Evolutionary conservation across 495 filamentous ascomycete species (phyloP).

Genomic region (Aspergillus cavernicola): DNA sequence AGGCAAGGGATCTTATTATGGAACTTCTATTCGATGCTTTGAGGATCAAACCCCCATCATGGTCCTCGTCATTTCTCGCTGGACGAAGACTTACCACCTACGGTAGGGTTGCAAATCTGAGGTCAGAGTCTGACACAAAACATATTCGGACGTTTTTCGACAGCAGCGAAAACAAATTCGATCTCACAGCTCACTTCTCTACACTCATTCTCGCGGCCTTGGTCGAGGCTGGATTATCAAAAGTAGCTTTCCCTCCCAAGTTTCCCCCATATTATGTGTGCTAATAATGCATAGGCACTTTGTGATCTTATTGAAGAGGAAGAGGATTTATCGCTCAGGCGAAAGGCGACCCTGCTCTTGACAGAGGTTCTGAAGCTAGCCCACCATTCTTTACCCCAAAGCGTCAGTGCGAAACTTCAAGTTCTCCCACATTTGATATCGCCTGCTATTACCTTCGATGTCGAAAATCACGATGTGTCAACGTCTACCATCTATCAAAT

Average conservation of each 20-base stretch:
- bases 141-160: constrained; percentile 45
- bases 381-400: constrained; percentile 74
- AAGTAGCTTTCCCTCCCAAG: constrained; percentile 41
- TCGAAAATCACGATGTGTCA: constrained; percentile 71
- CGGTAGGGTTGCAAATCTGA: constrained; percentile 86
- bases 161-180: constrained; percentile 66
- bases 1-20: constrained; percentile 65
- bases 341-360: constrained; percentile 85
- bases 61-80: constrained; percentile 93
- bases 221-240: constrained; percentile 74
- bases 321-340: constrained; percentile 68
- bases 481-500: constrained; percentile 93
- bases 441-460: constrained; percentile 65
- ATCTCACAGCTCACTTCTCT: constrained; percentile 88
- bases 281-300: constrained; percentile 46
- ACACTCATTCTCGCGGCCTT: constrained; percentile 84
- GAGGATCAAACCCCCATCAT: constrained; percentile 90
- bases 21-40: constrained; percentile 89
- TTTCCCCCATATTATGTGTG: not conserved
- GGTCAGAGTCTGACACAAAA: constrained; percentile 53
- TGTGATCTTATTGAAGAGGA: constrained; percentile 65
- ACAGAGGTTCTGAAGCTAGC: constrained; percentile 88
- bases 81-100: constrained; percentile 92
- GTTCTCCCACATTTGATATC: constrained; percentile 77
- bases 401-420: constrained; percentile 76